Base-by-base conservation (phyloP, 208 protist species). In the Wallacemonas sp. region DNA sequence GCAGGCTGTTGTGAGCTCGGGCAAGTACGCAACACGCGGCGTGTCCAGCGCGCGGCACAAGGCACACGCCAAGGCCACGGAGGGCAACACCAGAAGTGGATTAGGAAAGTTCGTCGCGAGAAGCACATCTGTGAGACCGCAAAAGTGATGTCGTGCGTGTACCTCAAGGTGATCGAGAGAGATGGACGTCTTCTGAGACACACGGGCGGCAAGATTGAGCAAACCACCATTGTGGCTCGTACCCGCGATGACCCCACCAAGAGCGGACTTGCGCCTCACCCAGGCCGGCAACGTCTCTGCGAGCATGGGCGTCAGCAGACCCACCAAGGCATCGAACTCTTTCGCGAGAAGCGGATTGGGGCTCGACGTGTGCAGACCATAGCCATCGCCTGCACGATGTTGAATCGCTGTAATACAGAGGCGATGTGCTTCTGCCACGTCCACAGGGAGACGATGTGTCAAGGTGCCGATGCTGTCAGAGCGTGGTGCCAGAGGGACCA, bases 81-180 rank as follows among this genome's bases (percentile, higher is more conserved):
- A 77, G 21, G 90, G 82, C 54, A 96, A 61, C 31, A 93, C 84
- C 11, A 79, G 59, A 17, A 68, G 46, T 31, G 85, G 78, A 45
- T 91, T 77, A 0, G 86, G 82, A 67, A 91, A 96, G 44, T 79
- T 85, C 12, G 70, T 72, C 6, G 80, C 72, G 26, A 96, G 63
- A 27, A 96, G 66, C 0, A 93, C 81, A 56, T 96, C 90, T 11
- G 90, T 93, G 26, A 93, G 70, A 12, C 83, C 85, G 60, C 86
- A 91, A 68, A 88, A 96, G 58, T 91, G 84, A 63, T 88, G 71
- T 61, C 75, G 68, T 17, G 86, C 77, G 64, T 93, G 77, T 21
- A 80, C 76, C 28, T 88, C 77, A 11, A 96, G 75, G 58, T 93
- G 82, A 11, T 92, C 80, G 2, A 88, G 73, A 22, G 81, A 75